Evolutionary conservation across 495 filamentous ascomycete genomes (phyloP), one percentile per base, ranked within the genome.

Genomic region (Talaromyces wortmannii): DNA sequence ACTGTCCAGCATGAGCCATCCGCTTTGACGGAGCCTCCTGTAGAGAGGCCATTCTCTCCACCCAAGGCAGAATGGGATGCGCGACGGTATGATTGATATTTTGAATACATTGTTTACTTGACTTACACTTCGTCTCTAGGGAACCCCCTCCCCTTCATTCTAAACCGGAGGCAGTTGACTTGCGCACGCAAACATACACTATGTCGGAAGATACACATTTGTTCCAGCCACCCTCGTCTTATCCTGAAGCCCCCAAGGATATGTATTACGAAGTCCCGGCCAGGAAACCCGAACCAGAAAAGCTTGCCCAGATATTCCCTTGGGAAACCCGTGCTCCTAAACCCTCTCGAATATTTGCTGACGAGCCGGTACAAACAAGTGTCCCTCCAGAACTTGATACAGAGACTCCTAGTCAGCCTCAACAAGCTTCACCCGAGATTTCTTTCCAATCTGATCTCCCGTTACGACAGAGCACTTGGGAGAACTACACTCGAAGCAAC

Each of bases 201-300:
- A 95, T 94, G 86, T 92, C 85, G 33, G 77, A 77, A 42, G 84
- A 88, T 64, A 71, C 76, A 5, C 70, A 77, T 46, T 82, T 88
- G 17, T 96, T 92, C 65, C 76, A 87, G 56, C 78, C 90, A 43
- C 91, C 91, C 31, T 62, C 77, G 42, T 77, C 77, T 45, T 92
- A 92, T 57, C 90, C 90, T 0, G 88, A 89, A 66, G 88, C 90
- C 13, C 91, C 90, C 2, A 88, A 83, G 63, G 78, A 87, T 56
- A 89, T 94, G 87, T 92, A 84, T 74, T 94, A 91, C 62, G 71
- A 91, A 59, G 79, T 91, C 17, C 90, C 89, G 3, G 75, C 78
- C 52, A 78, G 75, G 10, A 80, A 79, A 56, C 78, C 79, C 23
- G 69, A 79, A 46, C 73, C 76, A 18, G 68, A 83, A 55, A 80